Evolutionary conservation across 306 rosid species (phyloP).

Genomic region (Trifolium repens): DNA sequence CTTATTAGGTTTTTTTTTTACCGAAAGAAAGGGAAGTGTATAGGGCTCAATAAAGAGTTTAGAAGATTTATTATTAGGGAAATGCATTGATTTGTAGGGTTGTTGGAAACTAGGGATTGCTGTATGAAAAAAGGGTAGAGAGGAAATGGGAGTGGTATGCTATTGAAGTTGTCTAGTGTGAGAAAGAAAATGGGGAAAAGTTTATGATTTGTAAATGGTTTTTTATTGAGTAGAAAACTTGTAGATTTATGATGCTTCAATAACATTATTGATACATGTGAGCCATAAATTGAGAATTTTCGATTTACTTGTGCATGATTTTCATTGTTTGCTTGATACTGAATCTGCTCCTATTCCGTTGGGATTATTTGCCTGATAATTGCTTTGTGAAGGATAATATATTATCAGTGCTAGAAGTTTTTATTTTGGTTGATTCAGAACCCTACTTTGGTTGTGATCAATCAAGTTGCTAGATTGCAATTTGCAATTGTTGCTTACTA

Average conservation of each 20-base stretch:
- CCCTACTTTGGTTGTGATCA: constrained; percentile 9
- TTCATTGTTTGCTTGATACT: not conserved
- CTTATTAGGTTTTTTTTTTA: not conserved
- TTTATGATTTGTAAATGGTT: not conserved
- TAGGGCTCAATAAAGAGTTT: not conserved
- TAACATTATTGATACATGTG: not conserved
- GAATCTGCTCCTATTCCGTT: constrained; percentile 3
- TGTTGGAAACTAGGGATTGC: not conserved
- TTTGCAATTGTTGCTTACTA: constrained; percentile 7
- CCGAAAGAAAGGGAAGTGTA: constrained; percentile 13
- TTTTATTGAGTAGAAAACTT: not conserved
- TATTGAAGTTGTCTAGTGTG: constrained; percentile 10
- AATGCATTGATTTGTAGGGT: not conserved
- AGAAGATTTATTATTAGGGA: constrained; percentile 28
- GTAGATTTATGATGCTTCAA: constrained; percentile 22
- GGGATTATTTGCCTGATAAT: too few species aligned
- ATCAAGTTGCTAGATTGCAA: constrained; percentile 10
- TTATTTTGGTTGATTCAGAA: not conserved
- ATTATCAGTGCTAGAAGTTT: not conserved
- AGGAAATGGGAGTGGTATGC: not conserved
- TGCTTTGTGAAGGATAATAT: not conserved
- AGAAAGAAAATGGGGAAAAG: not conserved
- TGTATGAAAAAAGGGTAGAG: too few species aligned
- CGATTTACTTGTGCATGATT: constrained; percentile 4
- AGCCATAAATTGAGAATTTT: constrained; percentile 5